phyloP scores from a whole-genome alignment of 1,139 yeast genomes.

The Scheffersomyces parashehatae region DNA sequence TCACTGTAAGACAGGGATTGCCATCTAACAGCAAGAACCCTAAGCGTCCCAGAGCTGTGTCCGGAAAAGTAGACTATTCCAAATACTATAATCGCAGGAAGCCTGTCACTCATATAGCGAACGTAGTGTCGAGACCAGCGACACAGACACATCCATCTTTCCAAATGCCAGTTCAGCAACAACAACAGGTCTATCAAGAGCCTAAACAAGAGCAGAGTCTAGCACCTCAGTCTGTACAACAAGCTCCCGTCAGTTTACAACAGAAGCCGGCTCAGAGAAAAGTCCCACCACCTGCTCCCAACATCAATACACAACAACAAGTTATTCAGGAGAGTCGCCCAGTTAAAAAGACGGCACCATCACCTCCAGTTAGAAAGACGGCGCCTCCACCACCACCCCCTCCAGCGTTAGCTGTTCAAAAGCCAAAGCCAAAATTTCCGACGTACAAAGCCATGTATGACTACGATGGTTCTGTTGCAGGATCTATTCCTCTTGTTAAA shows the following conservation, averaged over 20 bases:
- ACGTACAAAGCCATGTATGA: conserved; percentile 86
- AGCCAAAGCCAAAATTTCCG: conserved; percentile 66
- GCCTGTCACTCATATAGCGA: conserved; percentile 5
- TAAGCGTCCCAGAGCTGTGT: conserved; percentile 60
- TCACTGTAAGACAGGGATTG: conserved; percentile 76
- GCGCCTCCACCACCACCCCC: conserved; percentile 57
- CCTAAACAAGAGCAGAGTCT: not conserved
- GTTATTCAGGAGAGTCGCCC: conserved; percentile 24
- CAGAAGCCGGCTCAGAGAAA: conserved; percentile 8
- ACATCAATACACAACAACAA: conserved; percentile 6
- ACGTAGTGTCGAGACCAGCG: conserved; percentile 5
- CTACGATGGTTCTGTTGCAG: conserved; percentile 82
- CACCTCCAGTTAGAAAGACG: conserved; percentile 44
- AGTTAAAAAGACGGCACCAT: conserved; percentile 36
- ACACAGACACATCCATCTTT: conserved; percentile 1
- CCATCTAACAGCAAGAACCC: conserved; percentile 72
- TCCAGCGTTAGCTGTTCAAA: conserved; percentile 61
- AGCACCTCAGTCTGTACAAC: not conserved
- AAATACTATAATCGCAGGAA: conserved; percentile 43
- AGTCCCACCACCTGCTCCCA: conserved; percentile 12
- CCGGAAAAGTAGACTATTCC: conserved; percentile 43
- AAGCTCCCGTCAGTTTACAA: conserved; percentile 11
- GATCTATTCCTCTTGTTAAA: conserved; percentile 73
- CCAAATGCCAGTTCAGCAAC: not conserved
- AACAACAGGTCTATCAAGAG: too few species aligned